Base-by-base conservation (phyloP, 1,284 basidiomycete genomes). In the Cutaneotrichosporon dermatis region DNA sequence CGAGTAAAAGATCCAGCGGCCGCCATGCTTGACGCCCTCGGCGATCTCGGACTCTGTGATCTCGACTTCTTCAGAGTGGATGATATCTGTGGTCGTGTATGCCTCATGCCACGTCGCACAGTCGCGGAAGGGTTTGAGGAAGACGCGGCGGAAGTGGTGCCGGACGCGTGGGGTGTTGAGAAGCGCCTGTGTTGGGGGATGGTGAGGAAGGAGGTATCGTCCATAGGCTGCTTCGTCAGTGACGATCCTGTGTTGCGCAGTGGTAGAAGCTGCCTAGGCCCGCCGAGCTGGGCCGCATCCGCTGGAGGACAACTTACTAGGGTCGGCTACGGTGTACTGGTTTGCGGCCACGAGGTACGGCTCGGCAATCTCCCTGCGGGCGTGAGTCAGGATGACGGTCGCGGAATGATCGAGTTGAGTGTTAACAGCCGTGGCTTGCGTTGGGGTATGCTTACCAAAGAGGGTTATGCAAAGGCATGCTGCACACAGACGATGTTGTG, bases 1-100 rank as follows among this genome's bases (percentile, higher is more conserved):
- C 58, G 73, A 77, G 65, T 80, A 80, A 40, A 63, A 69, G 33
- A 80, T 58, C 79, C 79, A 79, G 57, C 76, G 59, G 6, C 73
- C 76, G 3, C 73, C 69, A 44, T 62, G 59, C 36, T 64, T 59
- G 6, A 67, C 58, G 25, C 74, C 73, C 3, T 55, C 40, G 4
- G 34, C 58, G 13, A 80, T 55, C 64, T 78, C 77, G 6, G 76
- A 68, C 6, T 58, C 56, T 0, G 60, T 69, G 7, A 77, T 58
- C 34, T 69, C 25, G 9, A 79, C 74, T 49, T 78, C 70, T 45
- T 79, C 77, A 10, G 77, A 69, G 61, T 67, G 60, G 46, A 70
- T 62, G 44, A 77, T 73, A 43, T 75, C 69, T 34, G 72, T 71
- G 2, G 69, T 69, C 41, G 73, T 69, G 55, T 73, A 76, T 2